phyloP scores from a whole-genome alignment of 257 asterid genomes.

The Gardenia jasminoides region DNA sequence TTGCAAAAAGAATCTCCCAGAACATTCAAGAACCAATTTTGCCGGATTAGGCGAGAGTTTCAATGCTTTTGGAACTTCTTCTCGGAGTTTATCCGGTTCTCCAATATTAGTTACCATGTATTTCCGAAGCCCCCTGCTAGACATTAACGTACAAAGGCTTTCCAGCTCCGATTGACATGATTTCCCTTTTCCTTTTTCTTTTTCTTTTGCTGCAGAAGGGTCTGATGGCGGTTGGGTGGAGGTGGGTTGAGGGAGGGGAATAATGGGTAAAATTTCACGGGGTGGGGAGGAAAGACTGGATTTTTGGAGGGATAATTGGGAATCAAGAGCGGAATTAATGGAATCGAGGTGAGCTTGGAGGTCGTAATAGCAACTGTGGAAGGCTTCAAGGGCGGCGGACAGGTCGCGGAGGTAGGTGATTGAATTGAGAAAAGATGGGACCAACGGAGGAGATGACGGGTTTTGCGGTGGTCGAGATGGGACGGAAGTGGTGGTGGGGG shows the following conservation, averaged over 20 bases:
- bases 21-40: slow-evolving; percentile 56
- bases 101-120: slow-evolving; percentile 43
- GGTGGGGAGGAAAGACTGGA: slow-evolving; percentile 18
- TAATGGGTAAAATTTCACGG: neutral
- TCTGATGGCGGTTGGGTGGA: neutral
- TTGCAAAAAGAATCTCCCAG: slow-evolving; percentile 76
- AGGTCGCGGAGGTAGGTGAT: slow-evolving; percentile 43
- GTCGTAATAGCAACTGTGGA: slow-evolving; percentile 56
- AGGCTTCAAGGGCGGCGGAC: slow-evolving; percentile 47
- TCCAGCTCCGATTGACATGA: slow-evolving; percentile 47
- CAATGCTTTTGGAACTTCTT: slow-evolving; percentile 69
- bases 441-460: slow-evolving; percentile 23
- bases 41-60: slow-evolving; percentile 52
- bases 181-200: neutral
- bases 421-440: slow-evolving; percentile 32
- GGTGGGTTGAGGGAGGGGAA: neutral
- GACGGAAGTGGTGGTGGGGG: neutral
- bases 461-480: slow-evolving; percentile 20
- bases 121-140: slow-evolving; percentile 48
- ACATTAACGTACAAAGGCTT: slow-evolving; percentile 48
- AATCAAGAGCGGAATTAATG: slow-evolving; percentile 41
- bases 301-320: slow-evolving; percentile 32
- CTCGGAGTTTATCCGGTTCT: slow-evolving; percentile 40
- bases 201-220: slow-evolving; percentile 17
- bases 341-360: slow-evolving; percentile 55